Percentiles rank a stretch among this genome's conserved stretches.
phyloP scores from a whole-genome alignment of 2,329 filamentous ascomycete genomes.

The Emergomyces africanus region DNA sequence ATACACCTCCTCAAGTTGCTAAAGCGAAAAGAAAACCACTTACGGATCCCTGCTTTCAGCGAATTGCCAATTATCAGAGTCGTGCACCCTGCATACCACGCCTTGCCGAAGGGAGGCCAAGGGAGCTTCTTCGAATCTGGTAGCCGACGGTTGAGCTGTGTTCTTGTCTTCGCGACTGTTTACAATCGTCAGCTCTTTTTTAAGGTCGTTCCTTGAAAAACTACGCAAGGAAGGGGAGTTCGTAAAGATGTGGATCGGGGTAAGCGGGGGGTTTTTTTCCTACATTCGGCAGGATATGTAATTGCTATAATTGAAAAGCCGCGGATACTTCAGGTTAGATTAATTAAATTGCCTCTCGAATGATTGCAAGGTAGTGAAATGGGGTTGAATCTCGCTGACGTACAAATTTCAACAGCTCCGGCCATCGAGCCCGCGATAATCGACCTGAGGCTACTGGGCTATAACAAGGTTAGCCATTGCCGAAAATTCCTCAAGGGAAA shows the following conservation, averaged over 20 bases:
- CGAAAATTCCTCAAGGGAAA: background rate
- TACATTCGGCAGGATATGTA: constrained; percentile 90
- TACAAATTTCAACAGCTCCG: constrained; percentile 87
- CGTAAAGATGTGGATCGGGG: background rate
- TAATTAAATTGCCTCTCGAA: background rate
- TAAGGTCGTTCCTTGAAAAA: constrained; percentile 2
- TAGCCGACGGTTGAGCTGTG: constrained; percentile 79
- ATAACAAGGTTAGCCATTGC: constrained; percentile 8
- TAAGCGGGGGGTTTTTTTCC: constrained; percentile 16
- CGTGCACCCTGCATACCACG: constrained; percentile 98
- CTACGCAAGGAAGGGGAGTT: background rate
- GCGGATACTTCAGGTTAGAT: background rate
- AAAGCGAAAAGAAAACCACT: constrained; percentile 18
- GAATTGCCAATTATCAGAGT: constrained; percentile 95
- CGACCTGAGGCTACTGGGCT: constrained; percentile 73
- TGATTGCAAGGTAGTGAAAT: background rate
- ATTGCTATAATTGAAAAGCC: constrained; percentile 44
- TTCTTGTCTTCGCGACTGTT: constrained; percentile 81
- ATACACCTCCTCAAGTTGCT: background rate
- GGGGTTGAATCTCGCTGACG: constrained; percentile 11
- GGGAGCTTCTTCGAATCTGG: constrained; percentile 75
- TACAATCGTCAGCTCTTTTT: background rate
- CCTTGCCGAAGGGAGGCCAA: constrained; percentile 82
- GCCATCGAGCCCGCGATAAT: constrained; percentile 88
- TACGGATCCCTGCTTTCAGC: constrained; percentile 88